A percentile compares a stretch with the other conserved stretches of the same genome.
Conservation (phyloP, 1,284 basidiomycete species). For the Phylloporus sp. region DNA sequence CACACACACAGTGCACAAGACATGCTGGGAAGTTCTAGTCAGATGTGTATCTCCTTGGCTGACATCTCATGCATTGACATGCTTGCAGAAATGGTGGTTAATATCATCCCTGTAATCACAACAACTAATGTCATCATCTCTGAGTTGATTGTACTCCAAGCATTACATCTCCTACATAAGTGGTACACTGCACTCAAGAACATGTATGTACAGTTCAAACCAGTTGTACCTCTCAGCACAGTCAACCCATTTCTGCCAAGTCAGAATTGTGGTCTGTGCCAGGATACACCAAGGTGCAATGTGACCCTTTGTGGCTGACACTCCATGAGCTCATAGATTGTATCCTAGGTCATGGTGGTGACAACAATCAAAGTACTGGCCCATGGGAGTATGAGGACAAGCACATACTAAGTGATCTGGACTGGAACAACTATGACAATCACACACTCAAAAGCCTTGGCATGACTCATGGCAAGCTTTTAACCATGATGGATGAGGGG, state of each 20-base stretch:
- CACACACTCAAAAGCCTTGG: slow-evolving; percentile 77
- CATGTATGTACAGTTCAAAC: slow-evolving; percentile 79
- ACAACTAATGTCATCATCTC: slow-evolving; percentile 98
- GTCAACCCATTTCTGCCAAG: slow-evolving; percentile 74
- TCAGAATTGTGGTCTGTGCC: slow-evolving; percentile 82
- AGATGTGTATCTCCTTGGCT: slow-evolving; percentile 51
- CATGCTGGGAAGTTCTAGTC: slow-evolving; percentile 97
- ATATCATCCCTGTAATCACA: slow-evolving; percentile 98
- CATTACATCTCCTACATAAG: slow-evolving; percentile 81
- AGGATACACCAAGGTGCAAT: slow-evolving; percentile 84
- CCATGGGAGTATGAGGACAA: slow-evolving; percentile 82
- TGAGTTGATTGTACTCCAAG: slow-evolving; percentile 93
- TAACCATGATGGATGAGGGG: slow-evolving; percentile 89
- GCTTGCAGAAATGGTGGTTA: slow-evolving; percentile 94
- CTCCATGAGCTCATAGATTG: slow-evolving; percentile 80
- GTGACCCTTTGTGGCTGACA: slow-evolving; percentile 71
- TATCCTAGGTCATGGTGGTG: slow-evolving; percentile 65
- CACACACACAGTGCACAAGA: too few species aligned
- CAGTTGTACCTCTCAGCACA: slow-evolving; percentile 75
- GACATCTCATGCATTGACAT: neutral
- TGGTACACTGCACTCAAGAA: slow-evolving; percentile 68
- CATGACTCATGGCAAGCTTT: slow-evolving; percentile 78
- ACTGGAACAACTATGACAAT: slow-evolving; percentile 86
- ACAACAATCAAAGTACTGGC: slow-evolving; percentile 46
- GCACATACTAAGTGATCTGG: slow-evolving; percentile 84